These are phyloP conservation scores for Prunus yedoensis DNA, from an alignment of 331 rosid species.

Conservation along the genomic window DNA sequence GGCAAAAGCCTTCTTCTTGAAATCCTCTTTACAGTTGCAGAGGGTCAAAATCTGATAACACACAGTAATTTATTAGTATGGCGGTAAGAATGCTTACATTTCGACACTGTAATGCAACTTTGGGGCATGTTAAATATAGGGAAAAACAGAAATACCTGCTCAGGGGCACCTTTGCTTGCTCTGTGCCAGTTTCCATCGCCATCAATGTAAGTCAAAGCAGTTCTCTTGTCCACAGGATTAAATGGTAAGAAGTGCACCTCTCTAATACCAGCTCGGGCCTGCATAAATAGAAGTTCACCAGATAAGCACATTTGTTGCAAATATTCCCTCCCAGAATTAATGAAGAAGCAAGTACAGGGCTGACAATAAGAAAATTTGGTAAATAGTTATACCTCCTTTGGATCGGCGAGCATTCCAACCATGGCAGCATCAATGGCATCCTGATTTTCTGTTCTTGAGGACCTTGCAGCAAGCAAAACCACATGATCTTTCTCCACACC, in stretches of 20 bases:
- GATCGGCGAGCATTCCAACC: conserved; percentile 99
- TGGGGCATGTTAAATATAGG: not conserved
- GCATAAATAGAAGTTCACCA: conserved; percentile 15
- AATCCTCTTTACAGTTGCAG: conserved; percentile 83
- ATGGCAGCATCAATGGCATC: conserved; percentile 97
- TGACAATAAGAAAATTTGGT: not conserved
- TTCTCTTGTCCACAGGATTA: conserved; percentile 97
- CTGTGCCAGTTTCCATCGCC: conserved; percentile 80
- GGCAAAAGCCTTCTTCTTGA: conserved; percentile 63
- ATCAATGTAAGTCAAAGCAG: conserved; percentile 96
- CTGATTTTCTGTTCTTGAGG: conserved; percentile 93
- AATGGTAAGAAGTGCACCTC: conserved; percentile 94
- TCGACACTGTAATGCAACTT: not conserved
- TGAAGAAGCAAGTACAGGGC: conserved; percentile 9
- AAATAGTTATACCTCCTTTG: conserved; percentile 68
- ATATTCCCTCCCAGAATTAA: not conserved
- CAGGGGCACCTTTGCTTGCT: conserved; percentile 99
- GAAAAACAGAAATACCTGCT: conserved; percentile 62
- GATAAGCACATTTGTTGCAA: not conserved
- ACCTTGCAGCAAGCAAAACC: conserved; percentile 87
- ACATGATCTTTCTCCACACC: conserved; percentile 87
- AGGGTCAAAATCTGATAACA: conserved; percentile 61
- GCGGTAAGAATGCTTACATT: not conserved
- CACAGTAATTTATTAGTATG: conserved; percentile 11
- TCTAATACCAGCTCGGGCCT: conserved; percentile 89